These are phyloP conservation scores for Syzygium jambos DNA, from an alignment of 345 rosid species.

Conservation along the genomic window DNA sequence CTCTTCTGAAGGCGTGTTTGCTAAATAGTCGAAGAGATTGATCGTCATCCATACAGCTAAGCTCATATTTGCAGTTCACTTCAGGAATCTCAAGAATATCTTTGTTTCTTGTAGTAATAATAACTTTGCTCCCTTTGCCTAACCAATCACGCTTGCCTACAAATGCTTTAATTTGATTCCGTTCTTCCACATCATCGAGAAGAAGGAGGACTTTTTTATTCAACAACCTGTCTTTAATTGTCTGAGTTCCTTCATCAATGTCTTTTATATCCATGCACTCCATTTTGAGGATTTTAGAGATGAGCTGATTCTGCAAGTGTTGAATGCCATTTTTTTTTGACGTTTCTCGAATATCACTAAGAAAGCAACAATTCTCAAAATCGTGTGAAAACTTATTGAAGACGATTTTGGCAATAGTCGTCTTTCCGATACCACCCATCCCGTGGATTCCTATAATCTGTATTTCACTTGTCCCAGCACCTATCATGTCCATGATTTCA, in stretches of 20 bases:
- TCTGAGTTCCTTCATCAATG: neutral
- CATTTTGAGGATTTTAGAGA: neutral
- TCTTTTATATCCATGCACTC: neutral
- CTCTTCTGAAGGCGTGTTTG: neutral
- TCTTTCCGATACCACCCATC: neutral
- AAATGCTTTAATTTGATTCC: neutral
- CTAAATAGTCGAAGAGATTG: neutral
- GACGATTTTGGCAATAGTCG: neutral
- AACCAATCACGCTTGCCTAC: neutral
- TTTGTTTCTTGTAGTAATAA: neutral
- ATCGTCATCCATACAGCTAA: neutral
- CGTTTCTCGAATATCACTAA: accelerated
- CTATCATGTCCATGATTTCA: neutral
- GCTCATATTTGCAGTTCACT: neutral
- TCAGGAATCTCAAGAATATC: accelerated
- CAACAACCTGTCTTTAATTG: neutral
- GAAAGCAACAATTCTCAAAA: neutral
- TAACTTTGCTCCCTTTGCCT: neutral
- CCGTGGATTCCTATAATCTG: neutral
- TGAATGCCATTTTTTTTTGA: neutral
- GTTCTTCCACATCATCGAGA: neutral
- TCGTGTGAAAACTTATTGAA: neutral
- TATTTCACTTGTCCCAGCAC: neutral
- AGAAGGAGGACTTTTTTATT: neutral
- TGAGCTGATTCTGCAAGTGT: neutral